phyloP scores from a whole-genome alignment of 2,329 filamentous ascomycete species.

The Penicillium sclerotigenum region DNA sequence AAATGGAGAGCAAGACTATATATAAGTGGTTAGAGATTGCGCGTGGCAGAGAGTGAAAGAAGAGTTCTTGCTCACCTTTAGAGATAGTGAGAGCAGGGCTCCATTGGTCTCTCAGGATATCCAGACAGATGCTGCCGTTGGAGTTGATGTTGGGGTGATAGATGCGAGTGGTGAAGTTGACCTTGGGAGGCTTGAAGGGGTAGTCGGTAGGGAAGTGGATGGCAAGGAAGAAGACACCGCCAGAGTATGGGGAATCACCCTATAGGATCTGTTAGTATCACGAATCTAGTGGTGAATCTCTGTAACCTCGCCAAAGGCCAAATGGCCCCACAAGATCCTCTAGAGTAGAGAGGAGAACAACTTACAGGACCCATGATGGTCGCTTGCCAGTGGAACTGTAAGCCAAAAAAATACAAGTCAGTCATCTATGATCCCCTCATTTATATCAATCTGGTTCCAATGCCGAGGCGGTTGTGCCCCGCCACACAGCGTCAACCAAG shows the following conservation, averaged over 20 bases:
- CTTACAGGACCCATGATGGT: conserved; percentile 99
- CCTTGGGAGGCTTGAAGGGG: conserved; percentile 99
- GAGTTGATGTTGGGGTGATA: conserved; percentile 99
- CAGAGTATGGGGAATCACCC: conserved; percentile 95
- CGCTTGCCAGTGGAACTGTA: conserved; percentile 98
- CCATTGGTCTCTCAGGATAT: conserved; percentile 99
- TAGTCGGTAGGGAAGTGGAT: conserved; percentile 99
- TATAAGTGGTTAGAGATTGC: conserved; percentile 39
- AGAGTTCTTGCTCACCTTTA: conserved; percentile 66
- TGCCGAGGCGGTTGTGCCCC: conserved; percentile 17
- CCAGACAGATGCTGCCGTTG: conserved; percentile 97
- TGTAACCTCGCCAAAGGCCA: background rate
- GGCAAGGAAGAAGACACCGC: conserved; percentile 97
- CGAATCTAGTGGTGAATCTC: background rate
- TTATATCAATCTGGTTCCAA: conserved; percentile 4
- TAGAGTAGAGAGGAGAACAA: conserved; percentile 30
- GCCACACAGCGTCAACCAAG: conserved; percentile 18
- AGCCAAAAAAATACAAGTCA: conserved; percentile 31
- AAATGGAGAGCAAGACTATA: conserved; percentile 92
- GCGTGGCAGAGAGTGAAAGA: background rate
- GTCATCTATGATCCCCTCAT: conserved; percentile 11
- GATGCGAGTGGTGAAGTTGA: conserved; percentile 99
- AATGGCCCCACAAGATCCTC: background rate
- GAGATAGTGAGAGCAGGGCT: conserved; percentile 97
- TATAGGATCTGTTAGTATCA: conserved; percentile 46